Conservation (phyloP, 2,329 filamentous ascomycete species). For the Boeremia exigua region DNA sequence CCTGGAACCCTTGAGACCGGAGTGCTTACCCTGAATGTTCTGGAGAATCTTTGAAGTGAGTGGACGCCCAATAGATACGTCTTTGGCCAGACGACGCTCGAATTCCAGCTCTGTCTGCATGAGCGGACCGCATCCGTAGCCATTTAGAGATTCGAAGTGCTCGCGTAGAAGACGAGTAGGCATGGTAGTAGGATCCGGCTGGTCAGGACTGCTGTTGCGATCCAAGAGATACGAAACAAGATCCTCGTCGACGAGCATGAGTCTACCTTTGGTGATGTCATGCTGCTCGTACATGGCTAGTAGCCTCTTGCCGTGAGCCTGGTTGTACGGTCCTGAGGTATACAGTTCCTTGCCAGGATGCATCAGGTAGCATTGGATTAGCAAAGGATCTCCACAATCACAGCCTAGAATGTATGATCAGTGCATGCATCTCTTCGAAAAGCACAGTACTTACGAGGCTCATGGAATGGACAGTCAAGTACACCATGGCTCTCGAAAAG, state of each 20-base stretch:
- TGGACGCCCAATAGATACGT: constrained; percentile 15
- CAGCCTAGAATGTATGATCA: constrained; percentile 13
- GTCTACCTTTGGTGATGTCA: constrained; percentile 20
- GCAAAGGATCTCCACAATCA: constrained; percentile 26
- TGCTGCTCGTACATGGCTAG: constrained; percentile 23
- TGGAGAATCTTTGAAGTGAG: constrained; percentile 13
- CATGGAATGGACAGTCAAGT: constrained; percentile 32
- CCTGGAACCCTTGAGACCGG: background rate
- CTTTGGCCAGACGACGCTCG: constrained; percentile 19
- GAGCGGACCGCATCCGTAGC: constrained; percentile 16
- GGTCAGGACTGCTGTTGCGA: background rate
- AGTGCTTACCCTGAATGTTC: constrained; percentile 11
- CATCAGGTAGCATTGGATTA: constrained; percentile 27
- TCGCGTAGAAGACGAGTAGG: constrained; percentile 22
- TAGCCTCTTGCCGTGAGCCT: constrained; percentile 26
- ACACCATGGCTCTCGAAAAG: constrained; percentile 20
- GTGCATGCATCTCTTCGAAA: background rate
- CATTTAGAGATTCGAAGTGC: constrained; percentile 14
- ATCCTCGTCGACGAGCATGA: constrained; percentile 36
- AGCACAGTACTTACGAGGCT: constrained; percentile 18
- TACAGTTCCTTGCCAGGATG: constrained; percentile 18
- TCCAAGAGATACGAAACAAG: constrained; percentile 21
- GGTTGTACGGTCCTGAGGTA: constrained; percentile 31
- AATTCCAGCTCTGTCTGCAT: constrained; percentile 27
- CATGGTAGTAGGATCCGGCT: background rate